Base-by-base conservation (phyloP, 805 yeast genomes). In the Saccharomycopsis guyanensis region DNA sequence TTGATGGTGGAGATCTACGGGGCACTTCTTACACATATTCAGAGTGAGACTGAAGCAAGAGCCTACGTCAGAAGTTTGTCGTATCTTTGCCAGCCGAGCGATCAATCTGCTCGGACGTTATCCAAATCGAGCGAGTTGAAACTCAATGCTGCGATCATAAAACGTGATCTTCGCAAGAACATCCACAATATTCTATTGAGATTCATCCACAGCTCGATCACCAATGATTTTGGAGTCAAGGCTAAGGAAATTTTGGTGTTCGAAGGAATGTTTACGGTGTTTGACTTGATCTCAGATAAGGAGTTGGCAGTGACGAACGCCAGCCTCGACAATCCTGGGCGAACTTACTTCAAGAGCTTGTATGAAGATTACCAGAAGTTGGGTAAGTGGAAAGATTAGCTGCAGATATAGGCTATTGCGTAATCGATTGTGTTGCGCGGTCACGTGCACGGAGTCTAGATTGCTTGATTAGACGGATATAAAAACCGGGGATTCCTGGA, bases 361-460 rank as follows among this genome's bases (percentile, higher is more conserved):
- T 86, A 84, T 56, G 75, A 76, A 5, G 86, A 82, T 52, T 91
- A 86, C 65, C 77, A 75, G 59, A 79, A 73, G 57, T 72, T 70
- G 50, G 96, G 95, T 41, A 85, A 83, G 61, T 89, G 96, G 96
- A 76, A 66, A 48, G 86, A 78, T 15, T 45, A 32, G 32, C 16
- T 16, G 23, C 20, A n/a, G 16, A 10, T 29, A 29, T 13, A 7
- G 29, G n/a, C n/a, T n/a, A n/a, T n/a, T n/a, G n/a, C n/a, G n/a
- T n/a, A n/a, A n/a, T n/a, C n/a, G n/a, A n/a, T n/a, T n/a, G n/a
- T n/a, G n/a, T n/a, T n/a, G n/a, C n/a, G n/a, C n/a, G n/a, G n/a
- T n/a, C n/a, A n/a, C n/a, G n/a, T n/a, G n/a, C n/a, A n/a, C n/a
- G n/a, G n/a, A n/a, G n/a, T n/a, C n/a, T n/a, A n/a, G n/a, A n/a